These are phyloP conservation scores for Porphyridium purpureum DNA, from an alignment of 23 red algal genomes.

Conservation along the genomic window DNA sequence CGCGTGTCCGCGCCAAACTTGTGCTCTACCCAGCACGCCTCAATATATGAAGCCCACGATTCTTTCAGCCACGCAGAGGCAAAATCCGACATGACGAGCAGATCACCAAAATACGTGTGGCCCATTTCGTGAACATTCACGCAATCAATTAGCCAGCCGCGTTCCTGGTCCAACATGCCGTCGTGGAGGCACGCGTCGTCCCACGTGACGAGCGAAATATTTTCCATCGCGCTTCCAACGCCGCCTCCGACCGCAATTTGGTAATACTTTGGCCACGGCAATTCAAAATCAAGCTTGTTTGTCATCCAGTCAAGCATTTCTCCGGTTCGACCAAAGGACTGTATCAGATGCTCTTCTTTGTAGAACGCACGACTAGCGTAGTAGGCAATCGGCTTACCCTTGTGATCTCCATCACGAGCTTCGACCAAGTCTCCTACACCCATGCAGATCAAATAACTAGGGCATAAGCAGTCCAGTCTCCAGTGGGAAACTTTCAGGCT, in stretches of 20 bases:
- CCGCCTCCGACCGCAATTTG: conserved; percentile 31
- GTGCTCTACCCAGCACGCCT: too few species aligned
- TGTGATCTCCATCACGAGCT: conserved; percentile 28
- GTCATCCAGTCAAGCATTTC: conserved; percentile 50
- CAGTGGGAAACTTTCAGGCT: conserved; percentile 19
- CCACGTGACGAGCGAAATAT: conserved; percentile 52
- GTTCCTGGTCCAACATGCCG: conserved; percentile 19
- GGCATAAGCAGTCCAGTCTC: conserved; percentile 7
- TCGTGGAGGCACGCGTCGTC: conserved; percentile 51
- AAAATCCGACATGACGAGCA: conserved; percentile 34
- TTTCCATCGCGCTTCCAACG: conserved; percentile 55
- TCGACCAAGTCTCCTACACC: conserved; percentile 28
- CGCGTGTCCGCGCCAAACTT: too few species aligned
- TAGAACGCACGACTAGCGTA: conserved; percentile 16
- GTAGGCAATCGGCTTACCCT: conserved; percentile 21
- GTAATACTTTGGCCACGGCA: conserved; percentile 67
- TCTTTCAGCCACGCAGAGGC: conserved; percentile 45
- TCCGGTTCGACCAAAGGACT: conserved; percentile 37
- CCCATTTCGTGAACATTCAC: conserved; percentile 45
- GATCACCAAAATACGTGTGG: conserved; percentile 51
- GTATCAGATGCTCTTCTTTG: conserved; percentile 33
- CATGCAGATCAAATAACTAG: conserved; percentile 44
- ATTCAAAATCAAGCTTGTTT: conserved; percentile 19
- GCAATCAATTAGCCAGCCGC: conserved; percentile 22
- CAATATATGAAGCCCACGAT: conserved; percentile 14